Evolutionary conservation across 2,329 filamentous ascomycete genomes (phyloP).

Genomic region (Stemphylium lycopersici): DNA sequence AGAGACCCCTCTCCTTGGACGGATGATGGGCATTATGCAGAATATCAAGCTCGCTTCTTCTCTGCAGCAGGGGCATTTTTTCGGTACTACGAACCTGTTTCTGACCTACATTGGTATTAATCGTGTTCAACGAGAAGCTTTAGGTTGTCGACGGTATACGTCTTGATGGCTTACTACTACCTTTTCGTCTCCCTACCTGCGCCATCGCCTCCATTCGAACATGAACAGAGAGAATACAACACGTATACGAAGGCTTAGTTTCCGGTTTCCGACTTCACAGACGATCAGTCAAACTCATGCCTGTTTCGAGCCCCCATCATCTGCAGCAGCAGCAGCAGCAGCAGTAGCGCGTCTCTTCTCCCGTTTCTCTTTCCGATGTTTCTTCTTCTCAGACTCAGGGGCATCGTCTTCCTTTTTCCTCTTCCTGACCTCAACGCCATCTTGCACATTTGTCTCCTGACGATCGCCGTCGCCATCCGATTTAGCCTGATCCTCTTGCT

Average conservation of each 20-base stretch:
- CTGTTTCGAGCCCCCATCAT: no score
- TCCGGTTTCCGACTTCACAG: no score
- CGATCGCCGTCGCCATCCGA: background rate
- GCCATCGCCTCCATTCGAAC: background rate
- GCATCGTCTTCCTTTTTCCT: conserved; percentile 8
- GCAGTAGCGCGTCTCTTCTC: conserved; percentile 8
- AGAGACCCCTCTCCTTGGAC: background rate
- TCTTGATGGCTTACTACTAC: conserved; percentile 11
- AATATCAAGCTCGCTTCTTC: no score
- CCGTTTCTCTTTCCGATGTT: conserved; percentile 23
- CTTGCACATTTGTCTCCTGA: background rate
- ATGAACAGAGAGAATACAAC: no score
- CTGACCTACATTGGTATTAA: no score
- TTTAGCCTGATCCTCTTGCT: conserved; percentile 23
- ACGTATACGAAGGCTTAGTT: background rate
- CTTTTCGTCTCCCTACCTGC: conserved; percentile 4
- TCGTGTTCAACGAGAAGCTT: no score
- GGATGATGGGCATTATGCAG: no score
- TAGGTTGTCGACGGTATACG: background rate
- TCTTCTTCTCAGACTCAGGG: conserved; percentile 16
- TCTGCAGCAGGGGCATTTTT: no score
- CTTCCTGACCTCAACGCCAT: conserved; percentile 2
- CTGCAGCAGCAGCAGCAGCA: conserved; percentile 1
- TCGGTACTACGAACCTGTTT: no score
- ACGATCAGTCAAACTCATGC: no score